Evolutionary conservation across 495 filamentous ascomycete genomes (phyloP), one percentile per base, ranked within the genome.

Genomic region (Amniculicola lignicola): DNA sequence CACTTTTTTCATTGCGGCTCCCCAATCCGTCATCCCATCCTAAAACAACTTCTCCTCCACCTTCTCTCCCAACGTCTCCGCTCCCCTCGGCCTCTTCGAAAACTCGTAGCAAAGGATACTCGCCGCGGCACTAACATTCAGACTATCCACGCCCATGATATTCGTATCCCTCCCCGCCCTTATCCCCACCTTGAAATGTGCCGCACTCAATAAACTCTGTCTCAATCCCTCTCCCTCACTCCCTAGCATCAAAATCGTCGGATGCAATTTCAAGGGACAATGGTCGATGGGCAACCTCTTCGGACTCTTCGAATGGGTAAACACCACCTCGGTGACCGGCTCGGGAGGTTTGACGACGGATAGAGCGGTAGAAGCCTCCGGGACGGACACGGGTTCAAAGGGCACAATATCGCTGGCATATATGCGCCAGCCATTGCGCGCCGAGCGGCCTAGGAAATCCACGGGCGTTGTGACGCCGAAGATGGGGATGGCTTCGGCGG

Each of bases 91-190:
- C 55, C 54, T 66, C 16, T 72, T 73, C 59, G 86, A 58, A 55
- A 88, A 81, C 52, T 78, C 77, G 59, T 83, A 78, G 70, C 84
- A 84, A 36, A 96, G 69, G 29, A 96, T 67, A 3, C 80, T 88
- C 3, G 85, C 81, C n/a, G 90, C 90, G 14, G 91, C 88, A 59
- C 85, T 85, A 3, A 95, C 90, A 66, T 95, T 95, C 63, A 96
- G 73, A 70, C 88, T 93, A 56, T 96, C 90, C 14, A 90, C 75
- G 12, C 71, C 75, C 5, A 68, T 56, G 9, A 70, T 68, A 49
- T 71, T 66, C 4, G 70, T 23, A 1, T 37, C 58, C 3, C 77
- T 69, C 15, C 68, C 72, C 0, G 75, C 72, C 1, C 74, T 72
- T 27, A 86, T 82, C 23, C 75, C 79, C 40, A 86, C 73, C 6